Evolutionary conservation across 2,329 filamentous ascomycete genomes (phyloP).

Genomic region (Cadophora malorum): DNA sequence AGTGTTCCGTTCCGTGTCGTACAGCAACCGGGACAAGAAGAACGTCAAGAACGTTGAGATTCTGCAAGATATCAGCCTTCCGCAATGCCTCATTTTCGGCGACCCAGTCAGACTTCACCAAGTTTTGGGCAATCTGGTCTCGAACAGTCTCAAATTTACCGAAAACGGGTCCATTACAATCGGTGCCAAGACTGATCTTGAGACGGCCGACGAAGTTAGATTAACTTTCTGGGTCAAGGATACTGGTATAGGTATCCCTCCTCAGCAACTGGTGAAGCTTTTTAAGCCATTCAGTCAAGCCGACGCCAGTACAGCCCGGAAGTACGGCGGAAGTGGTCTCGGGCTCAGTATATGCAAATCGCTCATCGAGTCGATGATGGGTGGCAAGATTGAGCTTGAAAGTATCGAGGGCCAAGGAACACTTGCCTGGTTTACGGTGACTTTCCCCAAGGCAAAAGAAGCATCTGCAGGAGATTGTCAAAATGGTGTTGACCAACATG

Average conservation of each 20-base stretch:
- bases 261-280: constrained; percentile 81
- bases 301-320: constrained; percentile 86
- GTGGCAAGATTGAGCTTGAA: constrained; percentile 82
- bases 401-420: constrained; percentile 76
- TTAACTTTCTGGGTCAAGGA: constrained; percentile 87
- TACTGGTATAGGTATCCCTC: constrained; percentile 89
- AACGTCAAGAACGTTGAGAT: constrained; percentile 68
- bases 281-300: constrained; percentile 95
- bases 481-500: constrained; percentile 44
- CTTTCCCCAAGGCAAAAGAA: constrained; percentile 81
- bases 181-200: constrained; percentile 73
- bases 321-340: constrained; percentile 90
- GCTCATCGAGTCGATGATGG: constrained; percentile 90
- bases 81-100: constrained; percentile 71
- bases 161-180: constrained; percentile 87
- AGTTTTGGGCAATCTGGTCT: constrained; percentile 81
- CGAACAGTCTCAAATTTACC: constrained; percentile 94
- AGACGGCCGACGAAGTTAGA: constrained; percentile 72
- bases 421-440: constrained; percentile 78
- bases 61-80: constrained; percentile 72
- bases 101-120: constrained; percentile 72
- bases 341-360: constrained; percentile 95
- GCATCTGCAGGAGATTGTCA: constrained; percentile 63
- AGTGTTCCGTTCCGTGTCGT: constrained; percentile 69
- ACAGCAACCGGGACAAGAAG: constrained; percentile 68